Conservation (phyloP, 2,329 filamentous ascomycete genomes). For the Penicillium fuscoglaucum region DNA sequence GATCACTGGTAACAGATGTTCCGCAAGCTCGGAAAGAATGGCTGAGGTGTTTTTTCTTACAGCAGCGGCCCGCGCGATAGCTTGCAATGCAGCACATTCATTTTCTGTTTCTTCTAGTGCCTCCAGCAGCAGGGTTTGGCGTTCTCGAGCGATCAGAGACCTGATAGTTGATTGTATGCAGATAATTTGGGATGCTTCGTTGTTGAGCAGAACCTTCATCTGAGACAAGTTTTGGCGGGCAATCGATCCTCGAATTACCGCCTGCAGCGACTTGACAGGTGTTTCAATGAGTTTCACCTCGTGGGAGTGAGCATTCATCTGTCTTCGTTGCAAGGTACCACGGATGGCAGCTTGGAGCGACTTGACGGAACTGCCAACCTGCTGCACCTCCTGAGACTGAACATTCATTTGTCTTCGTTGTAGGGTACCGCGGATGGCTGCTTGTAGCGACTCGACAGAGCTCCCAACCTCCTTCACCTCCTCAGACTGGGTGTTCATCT, state of each 20-base stretch:
- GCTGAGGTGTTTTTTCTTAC: constrained; percentile 29
- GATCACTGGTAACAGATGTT: constrained; percentile 31
- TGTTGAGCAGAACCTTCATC: constrained; percentile 26
- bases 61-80: constrained; percentile 44
- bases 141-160: constrained; percentile 40
- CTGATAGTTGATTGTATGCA: constrained; percentile 39
- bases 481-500: constrained; percentile 31
- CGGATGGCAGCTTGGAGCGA: constrained; percentile 64
- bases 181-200: constrained; percentile 32
- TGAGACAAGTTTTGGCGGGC: constrained; percentile 31
- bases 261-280: constrained; percentile 54
- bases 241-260: constrained; percentile 60
- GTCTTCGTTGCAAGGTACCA: constrained; percentile 63
- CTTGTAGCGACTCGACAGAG: constrained; percentile 53
- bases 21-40: constrained; percentile 31
- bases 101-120: constrained; percentile 44
- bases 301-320: constrained; percentile 31
- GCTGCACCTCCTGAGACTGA: constrained; percentile 35
- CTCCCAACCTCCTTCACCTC: constrained; percentile 53
- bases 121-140: constrained; percentile 42
- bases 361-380: constrained; percentile 51
- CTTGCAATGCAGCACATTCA: constrained; percentile 49
- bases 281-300: constrained; percentile 42
- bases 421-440: constrained; percentile 66
- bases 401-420: constrained; percentile 50